Evolutionary conservation across 805 yeast genomes (phyloP).

Genomic region (Starmerella apicola): DNA sequence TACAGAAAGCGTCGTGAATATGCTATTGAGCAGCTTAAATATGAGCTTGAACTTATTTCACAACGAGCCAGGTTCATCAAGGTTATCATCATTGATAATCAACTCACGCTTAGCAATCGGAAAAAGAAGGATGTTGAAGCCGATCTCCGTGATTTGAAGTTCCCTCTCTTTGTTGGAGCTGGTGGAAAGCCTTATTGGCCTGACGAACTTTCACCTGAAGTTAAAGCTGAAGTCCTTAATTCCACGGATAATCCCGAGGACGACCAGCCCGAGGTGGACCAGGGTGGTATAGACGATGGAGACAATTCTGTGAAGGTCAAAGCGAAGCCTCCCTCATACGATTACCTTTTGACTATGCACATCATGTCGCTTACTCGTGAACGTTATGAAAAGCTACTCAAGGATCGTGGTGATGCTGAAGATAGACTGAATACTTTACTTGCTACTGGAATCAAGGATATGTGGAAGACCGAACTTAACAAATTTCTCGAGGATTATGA

Average conservation of each 20-base stretch:
- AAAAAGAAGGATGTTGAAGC: conserved; percentile 51
- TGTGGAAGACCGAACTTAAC: conserved; percentile 79
- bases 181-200: conserved; percentile 51
- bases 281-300: conserved; percentile 9
- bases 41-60: conserved; percentile 60
- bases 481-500: conserved; percentile 57
- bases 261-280: conserved; percentile 28
- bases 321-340: conserved; percentile 49
- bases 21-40: conserved; percentile 53
- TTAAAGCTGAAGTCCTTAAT: conserved; percentile 27
- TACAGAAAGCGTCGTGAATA: conserved; percentile 86
- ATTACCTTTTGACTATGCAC: conserved; percentile 82
- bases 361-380: conserved; percentile 89
- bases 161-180: conserved; percentile 55
- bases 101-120: conserved; percentile 61
- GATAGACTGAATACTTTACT: conserved; percentile 54
- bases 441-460: conserved; percentile 63
- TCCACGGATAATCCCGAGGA: conserved; percentile 28
- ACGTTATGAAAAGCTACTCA: conserved; percentile 66
- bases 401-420: conserved; percentile 62
- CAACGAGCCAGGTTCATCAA: conserved; percentile 87
- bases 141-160: conserved; percentile 50
- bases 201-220: conserved; percentile 19
- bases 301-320: conserved; percentile 18
- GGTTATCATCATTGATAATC: conserved; percentile 69